phyloP scores from a whole-genome alignment of 2,329 filamentous ascomycete genomes.

The Podosphaera xanthii region DNA sequence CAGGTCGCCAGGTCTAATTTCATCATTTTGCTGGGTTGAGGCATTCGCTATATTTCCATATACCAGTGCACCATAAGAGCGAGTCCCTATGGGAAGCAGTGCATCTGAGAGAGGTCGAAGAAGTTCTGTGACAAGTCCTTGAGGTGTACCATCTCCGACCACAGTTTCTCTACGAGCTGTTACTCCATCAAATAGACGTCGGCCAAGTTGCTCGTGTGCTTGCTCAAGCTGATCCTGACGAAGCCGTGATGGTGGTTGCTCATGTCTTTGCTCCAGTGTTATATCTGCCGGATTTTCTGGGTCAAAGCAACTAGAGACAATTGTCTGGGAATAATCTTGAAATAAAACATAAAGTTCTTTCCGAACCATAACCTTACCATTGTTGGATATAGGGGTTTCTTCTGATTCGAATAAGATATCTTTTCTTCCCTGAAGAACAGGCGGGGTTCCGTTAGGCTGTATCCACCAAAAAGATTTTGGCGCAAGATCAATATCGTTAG shows the following conservation, averaged over 20 bases:
- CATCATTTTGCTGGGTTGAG: slow-evolving; percentile 68
- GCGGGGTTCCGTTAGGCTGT: slow-evolving; percentile 55
- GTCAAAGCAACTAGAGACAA: slow-evolving; percentile 64
- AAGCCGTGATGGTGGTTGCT: slow-evolving; percentile 55
- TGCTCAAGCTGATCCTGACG: slow-evolving; percentile 86
- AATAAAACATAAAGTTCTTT: slow-evolving; percentile 77
- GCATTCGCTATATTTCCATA: slow-evolving; percentile 93
- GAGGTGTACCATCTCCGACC: slow-evolving; percentile 65
- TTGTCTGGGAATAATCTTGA: slow-evolving; percentile 87
- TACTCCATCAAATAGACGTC: slow-evolving; percentile 49
- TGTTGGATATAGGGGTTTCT: slow-evolving; percentile 46
- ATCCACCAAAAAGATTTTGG: slow-evolving; percentile 68
- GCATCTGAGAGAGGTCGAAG: slow-evolving; percentile 51
- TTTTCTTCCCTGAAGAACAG: slow-evolving; percentile 56
- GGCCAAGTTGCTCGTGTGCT: slow-evolving; percentile 61
- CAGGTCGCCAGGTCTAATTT: slow-evolving; percentile 84
- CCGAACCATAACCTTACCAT: slow-evolving; percentile 46
- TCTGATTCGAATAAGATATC: slow-evolving; percentile 70
- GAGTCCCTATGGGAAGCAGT: slow-evolving; percentile 63
- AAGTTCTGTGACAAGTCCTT: slow-evolving; percentile 56
- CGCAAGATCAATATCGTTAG: slow-evolving; percentile 64
- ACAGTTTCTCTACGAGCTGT: slow-evolving; percentile 52
- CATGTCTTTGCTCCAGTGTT: slow-evolving; percentile 64
- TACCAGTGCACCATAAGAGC: slow-evolving; percentile 74
- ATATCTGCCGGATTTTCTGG: slow-evolving; percentile 49